Evolutionary conservation across 2,329 filamentous ascomycete species (phyloP).

Genomic region (Trichoderma brevicompactum): DNA sequence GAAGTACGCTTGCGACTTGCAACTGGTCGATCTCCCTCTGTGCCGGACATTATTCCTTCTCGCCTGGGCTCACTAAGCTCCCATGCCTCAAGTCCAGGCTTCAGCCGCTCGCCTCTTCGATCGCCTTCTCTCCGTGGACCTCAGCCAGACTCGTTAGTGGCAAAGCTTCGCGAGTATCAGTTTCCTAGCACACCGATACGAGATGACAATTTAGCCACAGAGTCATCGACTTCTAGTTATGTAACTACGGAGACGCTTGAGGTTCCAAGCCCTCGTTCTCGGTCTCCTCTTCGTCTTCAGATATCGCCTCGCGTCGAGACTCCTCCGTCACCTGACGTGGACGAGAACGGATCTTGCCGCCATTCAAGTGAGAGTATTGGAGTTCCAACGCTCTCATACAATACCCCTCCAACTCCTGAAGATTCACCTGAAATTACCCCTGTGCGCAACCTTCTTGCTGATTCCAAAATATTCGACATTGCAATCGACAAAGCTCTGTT

Average conservation of each 20-base stretch:
- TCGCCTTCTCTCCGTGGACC: constrained; percentile 37
- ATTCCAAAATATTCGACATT: constrained; percentile 38
- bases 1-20: constrained; percentile 45
- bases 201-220: constrained; percentile 36
- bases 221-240: constrained; percentile 33
- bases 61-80: constrained; percentile 27
- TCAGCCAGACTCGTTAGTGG: constrained; percentile 35
- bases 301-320: constrained; percentile 38
- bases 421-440: constrained; percentile 41
- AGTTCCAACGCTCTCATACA: constrained; percentile 31
- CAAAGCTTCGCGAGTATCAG: constrained; percentile 44
- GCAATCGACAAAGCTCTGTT: constrained; percentile 37
- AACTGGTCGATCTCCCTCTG: constrained; percentile 38
- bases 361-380: constrained; percentile 29
- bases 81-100: constrained; percentile 26
- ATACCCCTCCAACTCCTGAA: constrained; percentile 39
- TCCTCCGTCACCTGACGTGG: constrained; percentile 41
- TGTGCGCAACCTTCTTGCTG: constrained; percentile 35
- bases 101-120: constrained; percentile 34
- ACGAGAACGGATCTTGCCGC: constrained; percentile 32
- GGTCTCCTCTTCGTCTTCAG: constrained; percentile 35
- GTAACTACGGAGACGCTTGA: constrained; percentile 35
- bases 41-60: constrained; percentile 30
- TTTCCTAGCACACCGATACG: constrained; percentile 44
- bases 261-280: constrained; percentile 36